A percentile compares a stretch with the other conserved stretches of the same genome.
These are phyloP conservation scores for Picochlorum sp. DNA, from an alignment of 139 green algal species.

Conservation along the genomic window DNA sequence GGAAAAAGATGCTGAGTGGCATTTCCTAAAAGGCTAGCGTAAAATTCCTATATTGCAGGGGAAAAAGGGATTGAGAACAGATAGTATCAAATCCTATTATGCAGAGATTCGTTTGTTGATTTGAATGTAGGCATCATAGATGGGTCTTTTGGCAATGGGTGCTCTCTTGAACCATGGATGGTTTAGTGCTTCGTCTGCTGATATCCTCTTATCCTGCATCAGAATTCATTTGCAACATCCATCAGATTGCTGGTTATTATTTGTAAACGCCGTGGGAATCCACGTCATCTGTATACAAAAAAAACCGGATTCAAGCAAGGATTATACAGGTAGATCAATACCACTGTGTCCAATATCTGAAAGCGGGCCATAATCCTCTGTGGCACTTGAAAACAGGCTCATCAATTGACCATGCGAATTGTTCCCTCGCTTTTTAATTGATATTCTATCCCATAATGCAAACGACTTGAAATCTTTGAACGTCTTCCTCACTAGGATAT, in stretches of 20 bases:
- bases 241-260: constrained; percentile 9
- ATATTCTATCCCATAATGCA: constrained; percentile 35
- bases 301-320: constrained; percentile 42
- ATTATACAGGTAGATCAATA: constrained; percentile 52
- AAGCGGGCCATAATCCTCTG: constrained; percentile 20
- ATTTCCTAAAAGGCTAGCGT: constrained; percentile 26
- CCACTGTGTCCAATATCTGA: constrained; percentile 38
- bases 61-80: no score
- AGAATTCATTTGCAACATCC: constrained; percentile 4
- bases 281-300: no score
- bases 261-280: background rate
- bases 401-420: constrained; percentile 20
- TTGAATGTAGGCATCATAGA: constrained; percentile 52
- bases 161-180: constrained; percentile 47
- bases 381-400: constrained; percentile 34
- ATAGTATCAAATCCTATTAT: background rate
- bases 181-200: constrained; percentile 38
- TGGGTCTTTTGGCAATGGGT: constrained; percentile 39
- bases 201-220: constrained; percentile 28
- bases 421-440: constrained; percentile 17
- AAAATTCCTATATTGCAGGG: background rate
- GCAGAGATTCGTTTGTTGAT: constrained; percentile 13
- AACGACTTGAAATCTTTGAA: constrained; percentile 47
- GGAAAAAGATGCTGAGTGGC: constrained; percentile 28
- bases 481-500: constrained; percentile 64